Evolutionary conservation across 805 yeast genomes (phyloP).

Genomic region (Groenewaldozyma tartarivorans): DNA sequence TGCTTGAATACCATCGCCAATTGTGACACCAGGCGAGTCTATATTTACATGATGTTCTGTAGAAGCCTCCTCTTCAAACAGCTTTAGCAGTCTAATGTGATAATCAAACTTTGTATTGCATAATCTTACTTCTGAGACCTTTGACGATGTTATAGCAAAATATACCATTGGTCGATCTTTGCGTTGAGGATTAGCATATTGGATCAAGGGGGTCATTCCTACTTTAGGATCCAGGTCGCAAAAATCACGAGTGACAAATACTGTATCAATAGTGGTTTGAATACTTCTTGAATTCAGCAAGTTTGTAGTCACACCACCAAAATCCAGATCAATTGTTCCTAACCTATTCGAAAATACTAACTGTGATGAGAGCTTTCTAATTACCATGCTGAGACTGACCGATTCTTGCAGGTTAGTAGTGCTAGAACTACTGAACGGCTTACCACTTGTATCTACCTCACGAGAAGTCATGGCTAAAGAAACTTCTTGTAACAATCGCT

Average conservation of each 20-base stretch:
- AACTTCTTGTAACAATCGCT: no score
- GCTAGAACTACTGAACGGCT: no score
- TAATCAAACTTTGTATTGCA: conserved; percentile 45
- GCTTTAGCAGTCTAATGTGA: conserved; percentile 47
- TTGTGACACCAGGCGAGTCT: conserved; percentile 11
- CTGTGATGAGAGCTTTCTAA: conserved; percentile 7
- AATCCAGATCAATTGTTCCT: conserved; percentile 8
- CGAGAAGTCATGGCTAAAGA: neutral
- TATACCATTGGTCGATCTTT: conserved; percentile 33
- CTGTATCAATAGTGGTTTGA: conserved; percentile 6
- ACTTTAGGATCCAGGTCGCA: conserved; percentile 9
- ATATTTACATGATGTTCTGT: no score
- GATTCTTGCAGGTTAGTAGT: no score
- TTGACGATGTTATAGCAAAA: conserved; percentile 29
- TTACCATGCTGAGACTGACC: neutral
- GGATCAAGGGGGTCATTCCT: conserved; percentile 11
- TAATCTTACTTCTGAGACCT: conserved; percentile 34
- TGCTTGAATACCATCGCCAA: conserved; percentile 8
- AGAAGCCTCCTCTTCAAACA: conserved; percentile 27
- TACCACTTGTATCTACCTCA: conserved; percentile 4
- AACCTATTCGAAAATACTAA: conserved; percentile 1
- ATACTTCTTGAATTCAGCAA: neutral
- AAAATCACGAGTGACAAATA: conserved; percentile 14
- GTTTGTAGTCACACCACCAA: conserved; percentile 8
- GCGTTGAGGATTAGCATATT: conserved; percentile 14